Percentiles rank a stretch among this genome's conserved stretches.
Evolutionary conservation across 2,329 filamentous ascomycete species (phyloP).

Genomic region (Aureobasidium namibiae): DNA sequence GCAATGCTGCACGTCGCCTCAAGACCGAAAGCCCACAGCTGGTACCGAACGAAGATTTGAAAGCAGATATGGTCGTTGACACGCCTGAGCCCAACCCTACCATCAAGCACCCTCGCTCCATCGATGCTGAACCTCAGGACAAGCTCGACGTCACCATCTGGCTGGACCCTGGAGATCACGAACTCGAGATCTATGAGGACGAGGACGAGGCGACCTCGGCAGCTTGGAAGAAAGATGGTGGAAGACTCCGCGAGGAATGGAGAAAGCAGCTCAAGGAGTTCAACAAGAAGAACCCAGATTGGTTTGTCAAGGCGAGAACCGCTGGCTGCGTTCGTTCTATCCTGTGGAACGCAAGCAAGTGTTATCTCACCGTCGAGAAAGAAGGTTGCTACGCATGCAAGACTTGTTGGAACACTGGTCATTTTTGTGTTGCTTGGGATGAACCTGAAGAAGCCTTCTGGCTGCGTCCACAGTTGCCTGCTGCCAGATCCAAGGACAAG

Average conservation of each 20-base stretch:
- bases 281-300: constrained; percentile 2
- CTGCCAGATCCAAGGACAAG: not conserved
- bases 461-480: not conserved
- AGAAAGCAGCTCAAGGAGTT: not conserved
- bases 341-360: not conserved
- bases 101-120: too few species aligned
- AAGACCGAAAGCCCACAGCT: not conserved
- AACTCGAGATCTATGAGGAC: not conserved
- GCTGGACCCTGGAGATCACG: not conserved
- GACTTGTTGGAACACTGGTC: constrained; percentile 6
- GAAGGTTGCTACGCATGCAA: not conserved
- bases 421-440: not conserved
- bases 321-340: not conserved
- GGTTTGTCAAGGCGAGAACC: not conserved
- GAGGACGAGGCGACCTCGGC: not conserved
- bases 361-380: not conserved
- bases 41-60: not conserved
- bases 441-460: not conserved
- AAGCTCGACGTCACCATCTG: not conserved
- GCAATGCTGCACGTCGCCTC: not conserved
- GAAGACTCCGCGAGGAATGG: not conserved
- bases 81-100: too few species aligned
- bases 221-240: not conserved
- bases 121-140: not conserved
- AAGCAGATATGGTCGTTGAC: not conserved